Percentiles rank a stretch among this genome's conserved stretches.
These are phyloP conservation scores for Paragyromitra xinjiangensis DNA, from an alignment of 495 filamentous ascomycete species.

Conservation along the genomic window DNA sequence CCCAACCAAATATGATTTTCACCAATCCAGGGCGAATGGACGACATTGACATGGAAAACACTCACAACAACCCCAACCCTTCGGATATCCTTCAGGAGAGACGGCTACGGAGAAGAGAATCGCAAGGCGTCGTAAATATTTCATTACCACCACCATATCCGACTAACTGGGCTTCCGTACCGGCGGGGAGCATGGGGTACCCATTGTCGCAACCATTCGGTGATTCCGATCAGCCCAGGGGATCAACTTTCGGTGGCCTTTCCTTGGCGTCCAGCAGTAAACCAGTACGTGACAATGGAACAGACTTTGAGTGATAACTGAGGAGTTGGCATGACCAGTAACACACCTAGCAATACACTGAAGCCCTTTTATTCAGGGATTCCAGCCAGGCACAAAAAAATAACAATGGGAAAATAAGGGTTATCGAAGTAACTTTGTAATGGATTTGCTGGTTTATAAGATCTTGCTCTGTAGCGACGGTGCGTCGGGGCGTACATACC, in stretches of 20 bases:
- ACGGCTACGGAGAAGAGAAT: constrained; percentile 46
- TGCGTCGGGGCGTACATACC: not conserved
- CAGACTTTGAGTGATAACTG: constrained; percentile 27
- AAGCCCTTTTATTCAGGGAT: not conserved
- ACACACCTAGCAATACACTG: not conserved
- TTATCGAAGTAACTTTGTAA: not conserved
- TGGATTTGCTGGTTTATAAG: not conserved
- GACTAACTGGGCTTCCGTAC: constrained; percentile 28
- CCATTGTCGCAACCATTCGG: constrained; percentile 19
- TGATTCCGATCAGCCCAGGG: constrained; percentile 6
- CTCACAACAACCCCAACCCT: constrained; percentile 16
- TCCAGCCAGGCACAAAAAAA: constrained; percentile 16
- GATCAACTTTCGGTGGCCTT: constrained; percentile 12
- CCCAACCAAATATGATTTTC: constrained; percentile 37
- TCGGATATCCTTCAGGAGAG: constrained; percentile 38
- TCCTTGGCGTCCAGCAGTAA: constrained; percentile 2
- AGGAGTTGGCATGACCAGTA: not conserved
- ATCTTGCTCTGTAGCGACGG: not conserved
- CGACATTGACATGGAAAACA: constrained; percentile 13
- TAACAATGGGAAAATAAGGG: not conserved
- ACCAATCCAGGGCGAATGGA: constrained; percentile 23
- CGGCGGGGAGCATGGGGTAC: constrained; percentile 12
- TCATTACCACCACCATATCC: constrained; percentile 39
- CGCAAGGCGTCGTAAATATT: constrained; percentile 42
- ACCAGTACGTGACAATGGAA: not conserved